Base-by-base conservation (phyloP, 352 stramenopile species). In the Globisporangium recalcitrans region DNA sequence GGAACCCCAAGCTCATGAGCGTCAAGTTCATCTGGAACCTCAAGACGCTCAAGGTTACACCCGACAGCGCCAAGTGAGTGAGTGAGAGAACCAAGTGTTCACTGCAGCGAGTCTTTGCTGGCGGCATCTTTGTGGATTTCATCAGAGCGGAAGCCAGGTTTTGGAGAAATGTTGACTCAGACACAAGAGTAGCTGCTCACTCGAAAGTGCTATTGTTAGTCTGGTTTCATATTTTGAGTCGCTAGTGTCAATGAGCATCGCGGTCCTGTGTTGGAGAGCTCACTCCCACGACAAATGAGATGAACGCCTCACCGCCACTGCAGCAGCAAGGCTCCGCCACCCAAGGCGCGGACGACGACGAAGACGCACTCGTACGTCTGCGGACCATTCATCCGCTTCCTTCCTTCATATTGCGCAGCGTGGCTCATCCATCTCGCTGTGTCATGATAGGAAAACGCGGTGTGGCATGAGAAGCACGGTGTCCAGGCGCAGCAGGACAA, bases 391-490 rank as follows among this genome's bases (percentile, higher is more conserved):
- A 11, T 22, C 10, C 47, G 5, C 13, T 21, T 34, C 22, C 14
- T 31, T 31, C 8, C 16, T 26, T 8, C 8, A 11, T 16, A 51
- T 19, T 51, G 16, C 38, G 38, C 16, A 22, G 38, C 38, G 46
- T 27, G 1, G 4, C n/a, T 27, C 36, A 21, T 21, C 21, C 38
- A 38, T 4, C 4, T 1, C 6, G 4, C 38, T 44, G 3, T 11
- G 4, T 22, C 22, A 22, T 10, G 16, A 10, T 64, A 82, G 46
- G 79, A 87, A 52, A 87, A 78, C 47, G 77, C 79, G 4, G 78
- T 85, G 19, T 91, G 83, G 68, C 68, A 85, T 52, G 81, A 91
- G 26, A 83, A 81, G 42, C 65, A 85, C 29, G 63, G 59, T 4
- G 38, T 22, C 2, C 14, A 19, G 4, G 42, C 16, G 13, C 47